phyloP scores from a whole-genome alignment of 768 basidiomycete genomes.

The Amanita muscaria region DNA sequence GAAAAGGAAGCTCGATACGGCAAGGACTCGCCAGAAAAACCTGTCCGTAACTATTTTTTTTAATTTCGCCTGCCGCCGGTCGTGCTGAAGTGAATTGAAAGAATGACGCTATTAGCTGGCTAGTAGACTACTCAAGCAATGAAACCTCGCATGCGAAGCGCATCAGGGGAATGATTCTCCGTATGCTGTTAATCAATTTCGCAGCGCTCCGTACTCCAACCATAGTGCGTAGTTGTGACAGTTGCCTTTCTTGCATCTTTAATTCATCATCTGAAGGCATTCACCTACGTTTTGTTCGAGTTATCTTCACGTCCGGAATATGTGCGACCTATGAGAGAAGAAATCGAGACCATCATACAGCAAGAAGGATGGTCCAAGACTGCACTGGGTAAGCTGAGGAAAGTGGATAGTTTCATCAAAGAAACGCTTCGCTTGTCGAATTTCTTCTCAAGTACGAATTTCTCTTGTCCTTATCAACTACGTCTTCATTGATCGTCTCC shows the following conservation, averaged over 20 bases:
- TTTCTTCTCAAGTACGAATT: slow-evolving; percentile 14
- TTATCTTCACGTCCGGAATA: slow-evolving; percentile 28
- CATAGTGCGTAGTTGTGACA: slow-evolving; percentile 22
- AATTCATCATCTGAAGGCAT: slow-evolving; percentile 22
- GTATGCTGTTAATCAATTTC: slow-evolving; percentile 32
- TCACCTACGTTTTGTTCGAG: slow-evolving; percentile 28
- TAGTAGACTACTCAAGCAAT: slow-evolving; percentile 29
- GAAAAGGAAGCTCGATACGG: slow-evolving; percentile 19
- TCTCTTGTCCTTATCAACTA: no score
- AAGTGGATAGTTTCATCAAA: slow-evolving; percentile 36
- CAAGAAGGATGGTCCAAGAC: slow-evolving; percentile 31
- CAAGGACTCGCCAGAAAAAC: slow-evolving; percentile 22
- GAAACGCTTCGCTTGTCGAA: slow-evolving; percentile 27
- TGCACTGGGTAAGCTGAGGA: slow-evolving; percentile 28
- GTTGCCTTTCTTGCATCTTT: no score
- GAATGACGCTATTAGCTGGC: slow-evolving; percentile 42
- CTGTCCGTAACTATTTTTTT: slow-evolving; percentile 12
- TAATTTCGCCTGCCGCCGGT: neutral
- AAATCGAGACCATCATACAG: slow-evolving; percentile 28
- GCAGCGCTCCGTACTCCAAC: slow-evolving; percentile 36
- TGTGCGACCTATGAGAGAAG: slow-evolving; percentile 28
- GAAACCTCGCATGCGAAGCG: slow-evolving; percentile 14
- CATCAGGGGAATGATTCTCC: slow-evolving; percentile 20
- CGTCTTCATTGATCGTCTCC: neutral
- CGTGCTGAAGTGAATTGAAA: no score